These are phyloP conservation scores for Cyclotella distinguenda DNA, from an alignment of 108 stramenopile genomes.

Conservation along the genomic window DNA sequence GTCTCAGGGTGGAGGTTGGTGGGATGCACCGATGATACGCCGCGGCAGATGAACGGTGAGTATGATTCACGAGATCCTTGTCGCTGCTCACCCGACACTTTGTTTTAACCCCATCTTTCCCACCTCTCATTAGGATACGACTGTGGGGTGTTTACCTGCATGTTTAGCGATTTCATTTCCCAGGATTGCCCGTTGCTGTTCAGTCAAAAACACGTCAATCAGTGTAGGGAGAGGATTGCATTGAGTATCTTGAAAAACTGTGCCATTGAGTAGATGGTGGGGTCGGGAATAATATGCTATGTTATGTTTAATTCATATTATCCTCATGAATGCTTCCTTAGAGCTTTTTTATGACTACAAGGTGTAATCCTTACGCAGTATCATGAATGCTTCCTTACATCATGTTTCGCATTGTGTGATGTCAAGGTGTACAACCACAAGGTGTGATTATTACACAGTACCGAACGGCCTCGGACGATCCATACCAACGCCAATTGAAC, in stretches of 20 bases:
- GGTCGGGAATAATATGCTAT: background rate
- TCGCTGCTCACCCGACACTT: background rate
- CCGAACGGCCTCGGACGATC: too few species aligned
- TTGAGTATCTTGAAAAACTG: conserved; percentile 80
- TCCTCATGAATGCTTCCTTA: background rate
- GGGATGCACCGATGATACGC: conserved; percentile 56
- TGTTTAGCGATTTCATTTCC: conserved; percentile 84
- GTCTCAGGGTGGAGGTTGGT: conserved; percentile 72
- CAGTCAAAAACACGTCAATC: conserved; percentile 73
- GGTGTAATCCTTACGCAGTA: too few species aligned
- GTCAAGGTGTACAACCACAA: too few species aligned
- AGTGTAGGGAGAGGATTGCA: conserved; percentile 83
- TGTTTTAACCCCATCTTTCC: conserved; percentile 6
- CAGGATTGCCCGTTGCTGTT: conserved; percentile 74
- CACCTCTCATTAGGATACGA: conserved; percentile 59
- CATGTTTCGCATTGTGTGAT: too few species aligned
- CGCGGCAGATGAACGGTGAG: conserved; percentile 84
- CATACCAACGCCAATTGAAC: too few species aligned
- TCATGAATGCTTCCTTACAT: too few species aligned
- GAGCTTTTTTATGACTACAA: too few species aligned
- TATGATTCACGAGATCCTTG: too few species aligned
- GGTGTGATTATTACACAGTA: too few species aligned
- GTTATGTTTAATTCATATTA: background rate
- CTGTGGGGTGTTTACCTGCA: conserved; percentile 92
- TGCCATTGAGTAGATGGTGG: conserved; percentile 54